Evolutionary conservation across 495 filamentous ascomycete species (phyloP).

Genomic region (Achaetomiella virescens): DNA sequence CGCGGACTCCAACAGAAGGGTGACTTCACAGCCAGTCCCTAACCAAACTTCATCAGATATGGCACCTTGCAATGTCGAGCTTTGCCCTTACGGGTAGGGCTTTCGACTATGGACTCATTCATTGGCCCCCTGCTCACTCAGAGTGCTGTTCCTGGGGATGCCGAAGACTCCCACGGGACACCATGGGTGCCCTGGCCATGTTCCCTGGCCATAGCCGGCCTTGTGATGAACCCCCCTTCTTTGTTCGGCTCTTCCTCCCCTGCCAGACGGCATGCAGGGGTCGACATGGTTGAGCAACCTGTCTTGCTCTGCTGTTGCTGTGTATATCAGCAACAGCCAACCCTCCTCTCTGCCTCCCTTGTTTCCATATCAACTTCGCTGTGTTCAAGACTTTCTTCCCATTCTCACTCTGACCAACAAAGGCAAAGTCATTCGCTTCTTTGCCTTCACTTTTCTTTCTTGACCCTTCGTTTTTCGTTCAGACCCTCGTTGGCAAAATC

Average conservation of each 20-base stretch:
- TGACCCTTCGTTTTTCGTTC: conserved; percentile 18
- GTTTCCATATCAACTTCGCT: conserved; percentile 24
- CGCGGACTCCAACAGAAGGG: neutral
- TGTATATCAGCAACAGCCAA: conserved; percentile 9
- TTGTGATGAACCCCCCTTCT: neutral
- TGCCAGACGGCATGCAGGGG: neutral
- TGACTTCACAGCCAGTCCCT: conserved; percentile 4
- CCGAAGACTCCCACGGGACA: neutral
- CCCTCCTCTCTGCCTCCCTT: conserved; percentile 15
- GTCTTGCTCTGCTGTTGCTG: neutral
- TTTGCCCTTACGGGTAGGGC: neutral
- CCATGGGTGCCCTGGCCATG: neutral
- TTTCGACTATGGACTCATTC: neutral
- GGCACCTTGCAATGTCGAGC: neutral
- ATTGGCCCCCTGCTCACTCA: neutral
- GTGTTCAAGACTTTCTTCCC: conserved; percentile 24
- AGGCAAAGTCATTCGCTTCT: conserved; percentile 54
- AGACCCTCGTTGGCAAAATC: conserved; percentile 22
- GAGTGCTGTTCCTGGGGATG: neutral
- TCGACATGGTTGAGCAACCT: neutral
- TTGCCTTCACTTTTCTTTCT: conserved; percentile 38
- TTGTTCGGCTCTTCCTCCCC: conserved; percentile 5
- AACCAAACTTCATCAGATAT: neutral
- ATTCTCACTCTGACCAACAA: conserved; percentile 33
- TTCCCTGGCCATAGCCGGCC: neutral